These are phyloP conservation scores for Lolium rigidum DNA, from an alignment of 176 grass and related monocot species.

Conservation along the genomic window DNA sequence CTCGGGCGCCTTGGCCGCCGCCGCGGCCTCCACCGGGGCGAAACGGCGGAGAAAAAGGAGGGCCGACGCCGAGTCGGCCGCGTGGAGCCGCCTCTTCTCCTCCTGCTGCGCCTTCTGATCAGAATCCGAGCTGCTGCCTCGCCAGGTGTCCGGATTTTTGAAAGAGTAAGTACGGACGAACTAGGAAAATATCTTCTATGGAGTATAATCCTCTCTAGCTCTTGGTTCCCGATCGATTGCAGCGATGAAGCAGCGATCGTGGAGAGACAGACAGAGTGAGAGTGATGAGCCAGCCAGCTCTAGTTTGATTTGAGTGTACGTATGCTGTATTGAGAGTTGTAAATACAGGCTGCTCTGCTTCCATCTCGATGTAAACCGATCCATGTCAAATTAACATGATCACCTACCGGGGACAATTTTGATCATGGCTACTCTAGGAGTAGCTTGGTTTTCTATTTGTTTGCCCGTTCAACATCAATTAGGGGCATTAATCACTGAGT, in stretches of 20 bases:
- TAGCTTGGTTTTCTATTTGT: neutral
- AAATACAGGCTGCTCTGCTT: neutral
- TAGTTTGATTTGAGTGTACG: neutral
- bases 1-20: neutral
- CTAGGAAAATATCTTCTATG: neutral
- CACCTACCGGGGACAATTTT: neutral
- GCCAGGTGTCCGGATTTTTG: neutral
- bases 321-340: neutral
- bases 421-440: neutral
- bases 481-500: too few relatives aligned
- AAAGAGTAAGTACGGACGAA: neutral
- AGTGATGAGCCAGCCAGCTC: neutral
- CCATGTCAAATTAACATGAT: neutral
- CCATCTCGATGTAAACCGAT: neutral
- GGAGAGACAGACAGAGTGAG: neutral
- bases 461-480: too few relatives aligned
- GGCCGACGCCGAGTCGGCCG: constrained; percentile 7
- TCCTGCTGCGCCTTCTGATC: constrained; percentile 31
- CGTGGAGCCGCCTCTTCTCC: constrained; percentile 31
- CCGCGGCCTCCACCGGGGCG: neutral
- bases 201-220: neutral
- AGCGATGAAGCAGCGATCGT: neutral
- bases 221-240: neutral
- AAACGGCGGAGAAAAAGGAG: neutral
- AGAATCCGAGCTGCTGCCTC: neutral